Evolutionary conservation across 345 rosid genomes (phyloP), one percentile per base, ranked within the genome.

Genomic region (Linum lewisii): DNA sequence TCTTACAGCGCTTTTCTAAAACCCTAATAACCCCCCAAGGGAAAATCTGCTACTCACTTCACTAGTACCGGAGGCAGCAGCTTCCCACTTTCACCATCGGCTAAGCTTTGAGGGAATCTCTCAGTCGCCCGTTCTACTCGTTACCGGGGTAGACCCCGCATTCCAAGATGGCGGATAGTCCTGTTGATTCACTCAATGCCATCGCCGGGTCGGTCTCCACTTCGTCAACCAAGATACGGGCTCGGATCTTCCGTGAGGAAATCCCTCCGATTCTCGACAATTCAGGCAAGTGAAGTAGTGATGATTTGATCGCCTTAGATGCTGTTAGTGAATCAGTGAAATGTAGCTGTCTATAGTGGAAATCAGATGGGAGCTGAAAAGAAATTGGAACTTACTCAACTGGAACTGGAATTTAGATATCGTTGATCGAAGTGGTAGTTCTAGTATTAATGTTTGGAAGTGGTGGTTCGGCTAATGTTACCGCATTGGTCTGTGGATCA

Each of bases 221-320:
- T 44, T 51, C 79, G 55, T 86, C 98, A 53, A 75, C 93, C 66
- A 78, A 80, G 59, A 59, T 25, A 22, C 84, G 98, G 57, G 18
- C 76, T 70, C 76, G 76, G 75, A 80, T 91, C 68, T 91, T 91
- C 75, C 81, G 88, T 32, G 49, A 77, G 45, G 87, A 84, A 45
- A 68, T 86, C 72, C 87, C 90, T 57, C 65, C 79, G 24, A 63
- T 83, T 49, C 64, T 80, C 54, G 53, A 59, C 18, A 63, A 26
- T 67, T 72, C 84, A 58, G 95, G 97, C 74, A 22, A 73, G 66
- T 34, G 49, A 13, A 23, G 6, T 36, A 16, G 18, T 42, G 15
- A 4, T 11, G 47, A 42, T 11, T 11, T 11, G 47, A 10, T 42
- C 18, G 47, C 47, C 47, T 11, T 42, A 5, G 47, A 16, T 42